These are phyloP conservation scores for Corinectria fuckeliana DNA, from an alignment of 2,329 filamentous ascomycete genomes.

Conservation along the genomic window DNA sequence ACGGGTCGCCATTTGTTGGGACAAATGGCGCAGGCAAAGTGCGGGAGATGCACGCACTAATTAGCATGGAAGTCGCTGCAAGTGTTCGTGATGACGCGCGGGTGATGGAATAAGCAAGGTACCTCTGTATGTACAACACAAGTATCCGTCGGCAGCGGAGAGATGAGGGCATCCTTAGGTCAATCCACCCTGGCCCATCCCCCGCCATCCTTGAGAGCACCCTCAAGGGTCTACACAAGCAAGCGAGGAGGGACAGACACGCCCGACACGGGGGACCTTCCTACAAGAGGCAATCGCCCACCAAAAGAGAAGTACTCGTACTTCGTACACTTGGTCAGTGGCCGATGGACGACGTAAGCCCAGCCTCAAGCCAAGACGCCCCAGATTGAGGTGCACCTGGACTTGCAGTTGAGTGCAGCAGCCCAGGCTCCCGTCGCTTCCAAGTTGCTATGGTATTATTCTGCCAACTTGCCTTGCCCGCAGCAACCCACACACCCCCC, in stretches of 20 bases:
- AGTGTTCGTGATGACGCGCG: background rate
- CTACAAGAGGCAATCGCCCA: slow-evolving; percentile 28
- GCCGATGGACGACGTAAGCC: background rate
- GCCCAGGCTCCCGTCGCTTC: slow-evolving; percentile 25
- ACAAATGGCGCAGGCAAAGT: slow-evolving; percentile 17
- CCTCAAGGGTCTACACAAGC: slow-evolving; percentile 3
- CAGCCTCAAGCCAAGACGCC: background rate
- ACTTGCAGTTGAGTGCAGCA: slow-evolving; percentile 16
- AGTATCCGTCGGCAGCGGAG: no score
- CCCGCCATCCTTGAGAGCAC: background rate
- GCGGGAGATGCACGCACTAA: slow-evolving; percentile 4
- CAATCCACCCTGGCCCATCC: slow-evolving; percentile 18
- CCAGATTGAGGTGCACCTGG: background rate
- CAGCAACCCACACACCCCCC: background rate
- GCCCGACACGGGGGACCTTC: slow-evolving; percentile 21
- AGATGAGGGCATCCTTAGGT: slow-evolving; percentile 9
- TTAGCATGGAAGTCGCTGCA: no score
- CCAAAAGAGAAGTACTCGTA: slow-evolving; percentile 26
- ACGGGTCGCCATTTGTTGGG: slow-evolving; percentile 3
- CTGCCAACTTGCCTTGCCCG: no score
- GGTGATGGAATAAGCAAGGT: background rate
- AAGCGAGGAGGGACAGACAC: background rate
- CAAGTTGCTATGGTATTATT: no score
- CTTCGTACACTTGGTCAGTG: slow-evolving; percentile 25
- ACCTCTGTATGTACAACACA: background rate